Percentiles rank a stretch among this genome's conserved stretches.
Evolutionary conservation across 306 rosid genomes (phyloP).

Genomic region (Hylodesmum podocarpum): DNA sequence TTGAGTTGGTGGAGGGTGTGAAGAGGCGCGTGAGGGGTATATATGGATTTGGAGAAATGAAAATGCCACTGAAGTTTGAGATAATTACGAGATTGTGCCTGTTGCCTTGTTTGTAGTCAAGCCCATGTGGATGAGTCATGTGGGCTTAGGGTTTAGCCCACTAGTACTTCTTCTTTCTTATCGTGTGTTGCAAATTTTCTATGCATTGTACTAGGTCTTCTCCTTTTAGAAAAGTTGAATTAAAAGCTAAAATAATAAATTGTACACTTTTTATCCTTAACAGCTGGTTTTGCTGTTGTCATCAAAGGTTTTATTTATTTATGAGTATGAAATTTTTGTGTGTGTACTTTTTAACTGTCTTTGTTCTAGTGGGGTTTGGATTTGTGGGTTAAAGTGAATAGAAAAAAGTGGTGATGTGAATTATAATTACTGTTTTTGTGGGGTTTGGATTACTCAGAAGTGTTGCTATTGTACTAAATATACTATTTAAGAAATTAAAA

Average conservation of each 20-base stretch:
- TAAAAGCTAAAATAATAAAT: constrained; percentile 16
- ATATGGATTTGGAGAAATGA: background rate
- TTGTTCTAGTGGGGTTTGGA: background rate
- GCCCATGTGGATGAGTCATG: constrained; percentile 42
- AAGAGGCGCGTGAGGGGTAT: background rate
- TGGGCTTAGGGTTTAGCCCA: constrained; percentile 46
- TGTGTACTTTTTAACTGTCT: background rate
- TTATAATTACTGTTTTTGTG: background rate
- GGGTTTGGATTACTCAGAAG: too few relatives aligned
- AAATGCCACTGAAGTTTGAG: constrained; percentile 38
- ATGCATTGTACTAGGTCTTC: constrained; percentile 29
- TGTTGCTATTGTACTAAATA: too few relatives aligned
- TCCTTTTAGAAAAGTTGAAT: constrained; percentile 35
- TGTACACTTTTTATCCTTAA: constrained; percentile 30
- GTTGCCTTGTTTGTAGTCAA: constrained; percentile 6
- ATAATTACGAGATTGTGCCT: constrained; percentile 61
- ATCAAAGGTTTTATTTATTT: background rate
- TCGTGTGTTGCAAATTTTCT: background rate
- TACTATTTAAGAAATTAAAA: too few relatives aligned
- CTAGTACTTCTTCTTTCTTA: background rate
- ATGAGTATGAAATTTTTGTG: too few relatives aligned
- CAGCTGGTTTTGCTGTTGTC: background rate
- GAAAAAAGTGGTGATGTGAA: background rate
- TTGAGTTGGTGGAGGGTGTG: background rate
- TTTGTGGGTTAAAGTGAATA: background rate